phyloP scores from a whole-genome alignment of 2,329 filamentous ascomycete species.

The Sarocladium strictum region DNA sequence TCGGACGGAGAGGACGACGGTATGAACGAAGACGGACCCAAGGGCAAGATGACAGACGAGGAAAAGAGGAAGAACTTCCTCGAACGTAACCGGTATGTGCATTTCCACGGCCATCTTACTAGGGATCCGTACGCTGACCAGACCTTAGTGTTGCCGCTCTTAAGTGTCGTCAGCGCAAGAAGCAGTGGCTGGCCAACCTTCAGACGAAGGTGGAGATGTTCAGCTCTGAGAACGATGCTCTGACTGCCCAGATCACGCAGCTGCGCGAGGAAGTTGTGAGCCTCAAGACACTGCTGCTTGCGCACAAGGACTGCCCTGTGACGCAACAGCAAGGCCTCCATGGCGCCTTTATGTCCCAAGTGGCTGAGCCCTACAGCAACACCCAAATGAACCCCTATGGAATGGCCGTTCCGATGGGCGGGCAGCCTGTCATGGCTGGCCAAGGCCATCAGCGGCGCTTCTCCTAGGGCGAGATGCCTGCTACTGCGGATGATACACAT shows the following conservation, averaged over 20 bases:
- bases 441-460: slow-evolving; percentile 51
- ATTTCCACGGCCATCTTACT: no score
- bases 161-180: slow-evolving; percentile 96
- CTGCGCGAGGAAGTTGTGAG: slow-evolving; percentile 91
- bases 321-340: slow-evolving; percentile 73
- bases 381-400: slow-evolving; percentile 54
- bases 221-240: slow-evolving; percentile 81
- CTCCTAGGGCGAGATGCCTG: slow-evolving; percentile 35
- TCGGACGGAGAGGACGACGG: slow-evolving; percentile 51
- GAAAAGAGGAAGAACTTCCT: slow-evolving; percentile 98
- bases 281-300: slow-evolving; percentile 84
- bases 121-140: no score
- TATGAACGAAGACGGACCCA: slow-evolving; percentile 51
- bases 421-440: slow-evolving; percentile 50
- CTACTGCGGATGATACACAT: background rate
- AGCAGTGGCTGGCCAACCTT: slow-evolving; percentile 95
- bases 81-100: slow-evolving; percentile 81
- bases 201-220: slow-evolving; percentile 94
- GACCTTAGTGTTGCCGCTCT: slow-evolving; percentile 76
- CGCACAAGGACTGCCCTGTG: slow-evolving; percentile 94
- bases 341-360: slow-evolving; percentile 48
- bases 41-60: slow-evolving; percentile 90
- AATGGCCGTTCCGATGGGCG: slow-evolving; percentile 44
- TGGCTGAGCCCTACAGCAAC: slow-evolving; percentile 49
- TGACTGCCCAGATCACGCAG: slow-evolving; percentile 76